phyloP scores from a whole-genome alignment of 495 filamentous ascomycete species.

The Tirmania nivea region DNA sequence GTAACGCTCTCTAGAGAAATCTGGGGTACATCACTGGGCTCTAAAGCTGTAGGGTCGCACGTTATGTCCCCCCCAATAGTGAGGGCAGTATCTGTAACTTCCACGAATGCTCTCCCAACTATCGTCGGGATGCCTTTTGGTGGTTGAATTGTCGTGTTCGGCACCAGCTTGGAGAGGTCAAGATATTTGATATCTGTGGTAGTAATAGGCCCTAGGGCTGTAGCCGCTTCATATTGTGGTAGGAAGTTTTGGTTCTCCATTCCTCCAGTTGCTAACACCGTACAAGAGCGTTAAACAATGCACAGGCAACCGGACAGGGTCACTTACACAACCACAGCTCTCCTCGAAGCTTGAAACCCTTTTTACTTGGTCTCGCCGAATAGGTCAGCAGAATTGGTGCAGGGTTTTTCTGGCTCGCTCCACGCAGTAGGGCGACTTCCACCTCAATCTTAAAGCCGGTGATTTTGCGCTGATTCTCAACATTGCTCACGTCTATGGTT shows the following conservation, averaged over 20 bases:
- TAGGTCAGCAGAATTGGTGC: slow-evolving; percentile 1
- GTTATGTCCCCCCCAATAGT: slow-evolving; percentile 2
- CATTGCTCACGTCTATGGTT: not conserved
- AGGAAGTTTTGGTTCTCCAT: too few relatives aligned
- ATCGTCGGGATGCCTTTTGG: slow-evolving; percentile 7
- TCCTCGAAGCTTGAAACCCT: not conserved
- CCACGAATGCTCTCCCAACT: slow-evolving; percentile 1
- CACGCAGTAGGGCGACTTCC: not conserved
- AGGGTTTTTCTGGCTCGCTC: not conserved
- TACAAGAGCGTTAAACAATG: too few relatives aligned
- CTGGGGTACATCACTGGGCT: not conserved
- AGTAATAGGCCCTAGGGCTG: not conserved
- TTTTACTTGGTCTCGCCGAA: not conserved
- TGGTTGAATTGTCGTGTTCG: not conserved
- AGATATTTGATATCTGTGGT: not conserved
- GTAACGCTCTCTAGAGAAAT: slow-evolving; percentile 5
- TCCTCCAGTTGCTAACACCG: too few relatives aligned
- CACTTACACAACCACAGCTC: not conserved
- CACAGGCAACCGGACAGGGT: too few relatives aligned
- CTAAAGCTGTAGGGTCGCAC: not conserved
- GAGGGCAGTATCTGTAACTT: not conserved
- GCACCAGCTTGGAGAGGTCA: slow-evolving; percentile 1
- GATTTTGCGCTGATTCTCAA: not conserved
- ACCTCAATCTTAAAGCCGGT: not conserved
- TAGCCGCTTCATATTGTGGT: not conserved